These are phyloP conservation scores for Apium graveolens DNA, from an alignment of 129 eudicot genomes.

Conservation along the genomic window DNA sequence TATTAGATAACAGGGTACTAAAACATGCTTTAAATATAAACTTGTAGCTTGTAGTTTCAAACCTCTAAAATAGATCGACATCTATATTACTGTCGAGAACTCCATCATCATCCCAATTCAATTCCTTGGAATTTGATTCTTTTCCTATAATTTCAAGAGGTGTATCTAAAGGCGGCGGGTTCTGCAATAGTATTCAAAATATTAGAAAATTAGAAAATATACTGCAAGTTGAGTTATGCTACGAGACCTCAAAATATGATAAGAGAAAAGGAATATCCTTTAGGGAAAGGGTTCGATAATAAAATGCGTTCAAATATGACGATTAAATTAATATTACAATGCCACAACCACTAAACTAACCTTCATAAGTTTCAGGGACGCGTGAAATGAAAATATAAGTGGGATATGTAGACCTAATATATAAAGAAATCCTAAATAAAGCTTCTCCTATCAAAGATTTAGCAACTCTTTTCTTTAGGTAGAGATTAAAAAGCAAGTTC, in stretches of 20 bases:
- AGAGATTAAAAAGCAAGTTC: slow-evolving; percentile 25
- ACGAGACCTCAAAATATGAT: background rate
- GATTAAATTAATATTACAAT: background rate
- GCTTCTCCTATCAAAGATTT: background rate
- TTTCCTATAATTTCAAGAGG: slow-evolving; percentile 72
- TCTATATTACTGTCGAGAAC: slow-evolving; percentile 34
- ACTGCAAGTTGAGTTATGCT: background rate
- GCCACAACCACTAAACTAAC: background rate
- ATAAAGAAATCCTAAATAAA: background rate
- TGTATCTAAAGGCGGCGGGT: slow-evolving; percentile 73
- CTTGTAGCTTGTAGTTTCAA: background rate
- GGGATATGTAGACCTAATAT: background rate
- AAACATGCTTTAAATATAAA: background rate
- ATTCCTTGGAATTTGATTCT: slow-evolving; percentile 51
- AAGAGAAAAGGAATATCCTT: background rate
- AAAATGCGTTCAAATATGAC: background rate
- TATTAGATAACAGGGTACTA: background rate
- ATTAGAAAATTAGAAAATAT: background rate
- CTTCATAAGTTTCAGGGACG: background rate
- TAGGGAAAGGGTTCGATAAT: background rate
- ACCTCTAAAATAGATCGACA: slow-evolving; percentile 72
- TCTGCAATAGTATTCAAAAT: slow-evolving; percentile 31
- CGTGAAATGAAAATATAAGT: background rate
- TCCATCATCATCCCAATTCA: slow-evolving; percentile 80
- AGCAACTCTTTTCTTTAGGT: background rate